Conservation (phyloP, 176 grass and related monocot genomes). For the Oryza meridionalis region DNA sequence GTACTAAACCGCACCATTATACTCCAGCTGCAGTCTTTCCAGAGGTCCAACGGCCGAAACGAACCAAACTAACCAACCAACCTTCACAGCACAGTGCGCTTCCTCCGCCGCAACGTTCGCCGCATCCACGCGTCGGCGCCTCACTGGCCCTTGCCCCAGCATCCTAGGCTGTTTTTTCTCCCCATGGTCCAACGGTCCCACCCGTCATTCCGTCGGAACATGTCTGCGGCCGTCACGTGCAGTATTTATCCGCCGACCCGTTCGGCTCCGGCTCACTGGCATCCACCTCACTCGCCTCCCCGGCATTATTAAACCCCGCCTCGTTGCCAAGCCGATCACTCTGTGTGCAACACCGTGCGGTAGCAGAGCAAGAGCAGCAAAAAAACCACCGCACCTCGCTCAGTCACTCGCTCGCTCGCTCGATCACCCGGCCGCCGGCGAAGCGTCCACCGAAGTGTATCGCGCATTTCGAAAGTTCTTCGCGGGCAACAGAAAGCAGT, state of each 20-base stretch:
- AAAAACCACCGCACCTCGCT: not conserved
- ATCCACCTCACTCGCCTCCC: slow-evolving; percentile 13
- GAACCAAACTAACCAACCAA: slow-evolving; percentile 39
- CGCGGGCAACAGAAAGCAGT: not conserved
- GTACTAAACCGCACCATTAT: not conserved
- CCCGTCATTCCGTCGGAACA: slow-evolving; percentile 30
- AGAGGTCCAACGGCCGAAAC: slow-evolving; percentile 42
- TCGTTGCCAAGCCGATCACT: not conserved
- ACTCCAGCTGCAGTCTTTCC: not conserved
- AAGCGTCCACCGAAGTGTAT: not conserved
- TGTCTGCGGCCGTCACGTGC: slow-evolving; percentile 44
- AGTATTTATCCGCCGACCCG: slow-evolving; percentile 50
- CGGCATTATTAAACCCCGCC: slow-evolving; percentile 40
- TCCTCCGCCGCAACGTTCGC: slow-evolving; percentile 54
- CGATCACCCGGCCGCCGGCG: not conserved
- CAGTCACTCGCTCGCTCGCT: not conserved
- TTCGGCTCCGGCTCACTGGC: not conserved
- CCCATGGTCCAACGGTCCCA: not conserved
- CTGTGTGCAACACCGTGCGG: not conserved
- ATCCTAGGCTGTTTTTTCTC: slow-evolving; percentile 42
- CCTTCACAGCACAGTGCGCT: not conserved
- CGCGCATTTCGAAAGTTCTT: not conserved
- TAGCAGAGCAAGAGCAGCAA: not conserved
- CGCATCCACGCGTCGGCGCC: slow-evolving; percentile 12
- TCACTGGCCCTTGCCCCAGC: slow-evolving; percentile 37